Conservation (phyloP, 2,329 filamentous ascomycete species). For the Aspergillus sp. region DNA sequence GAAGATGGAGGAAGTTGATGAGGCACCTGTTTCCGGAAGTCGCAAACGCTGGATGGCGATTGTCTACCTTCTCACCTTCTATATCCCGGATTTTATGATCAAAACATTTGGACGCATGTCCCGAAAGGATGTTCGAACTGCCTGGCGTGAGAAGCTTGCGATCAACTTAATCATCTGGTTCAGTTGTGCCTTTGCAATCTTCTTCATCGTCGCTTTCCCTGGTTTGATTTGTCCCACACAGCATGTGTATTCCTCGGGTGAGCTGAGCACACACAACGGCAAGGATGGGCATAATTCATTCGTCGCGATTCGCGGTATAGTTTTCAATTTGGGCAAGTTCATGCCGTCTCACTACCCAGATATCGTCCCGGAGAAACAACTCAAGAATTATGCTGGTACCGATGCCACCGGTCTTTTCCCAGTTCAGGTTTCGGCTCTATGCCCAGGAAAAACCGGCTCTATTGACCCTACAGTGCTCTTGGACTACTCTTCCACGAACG, state of each 20-base stretch:
- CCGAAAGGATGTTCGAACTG: constrained; percentile 86
- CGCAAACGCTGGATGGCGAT: constrained; percentile 89
- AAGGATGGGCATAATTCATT: constrained; percentile 67
- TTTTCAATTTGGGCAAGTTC: constrained; percentile 79
- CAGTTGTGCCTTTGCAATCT: constrained; percentile 72
- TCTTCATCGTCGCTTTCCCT: constrained; percentile 90
- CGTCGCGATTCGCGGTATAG: constrained; percentile 81
- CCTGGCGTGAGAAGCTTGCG: constrained; percentile 95
- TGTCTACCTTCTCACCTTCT: constrained; percentile 83
- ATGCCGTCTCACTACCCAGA: constrained; percentile 76
- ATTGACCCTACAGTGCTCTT: constrained; percentile 75
- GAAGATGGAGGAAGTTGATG: constrained; percentile 86
- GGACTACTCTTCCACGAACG: constrained; percentile 78
- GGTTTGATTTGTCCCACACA: constrained; percentile 87
- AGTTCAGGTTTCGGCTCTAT: constrained; percentile 89
- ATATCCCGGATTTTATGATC: constrained; percentile 81
- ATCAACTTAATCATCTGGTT: constrained; percentile 99
- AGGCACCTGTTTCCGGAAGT: constrained; percentile 71
- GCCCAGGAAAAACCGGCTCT: constrained; percentile 70
- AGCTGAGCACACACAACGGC: constrained; percentile 74
- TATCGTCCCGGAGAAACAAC: constrained; percentile 59
- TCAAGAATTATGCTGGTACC: constrained; percentile 80
- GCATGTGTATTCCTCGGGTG: constrained; percentile 77
- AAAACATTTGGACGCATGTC: constrained; percentile 77
- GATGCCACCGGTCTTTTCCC: constrained; percentile 92